phyloP scores from a whole-genome alignment of 306 rosid genomes.

The Alnus rubra region DNA sequence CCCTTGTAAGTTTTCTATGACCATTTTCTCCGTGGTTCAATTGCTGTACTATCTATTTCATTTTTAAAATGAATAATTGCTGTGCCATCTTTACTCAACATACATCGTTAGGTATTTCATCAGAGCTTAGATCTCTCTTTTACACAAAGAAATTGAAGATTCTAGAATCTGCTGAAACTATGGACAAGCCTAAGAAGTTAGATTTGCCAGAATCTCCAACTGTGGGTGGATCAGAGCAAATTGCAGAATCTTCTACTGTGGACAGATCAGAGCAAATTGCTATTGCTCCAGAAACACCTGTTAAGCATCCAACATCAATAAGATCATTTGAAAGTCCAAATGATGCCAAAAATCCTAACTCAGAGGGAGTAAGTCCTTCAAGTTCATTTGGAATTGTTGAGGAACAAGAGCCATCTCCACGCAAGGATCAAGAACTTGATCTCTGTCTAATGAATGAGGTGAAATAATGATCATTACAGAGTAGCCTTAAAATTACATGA shows the following conservation, averaged over 20 bases:
- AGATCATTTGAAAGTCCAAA: constrained; percentile 39
- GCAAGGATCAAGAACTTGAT: constrained; percentile 39
- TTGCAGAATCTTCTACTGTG: constrained; percentile 9
- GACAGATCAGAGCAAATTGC: constrained; percentile 30
- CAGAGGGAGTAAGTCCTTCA: constrained; percentile 31
- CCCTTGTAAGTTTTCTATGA: constrained; percentile 57
- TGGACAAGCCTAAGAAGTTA: constrained; percentile 31
- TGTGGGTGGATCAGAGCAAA: constrained; percentile 22
- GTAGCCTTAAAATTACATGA: constrained; percentile 18
- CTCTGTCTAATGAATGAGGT: constrained; percentile 50
- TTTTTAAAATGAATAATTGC: neutral
- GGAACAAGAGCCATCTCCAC: constrained; percentile 25
- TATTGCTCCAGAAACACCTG: constrained; percentile 66
- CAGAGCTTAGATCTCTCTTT: constrained; percentile 45
- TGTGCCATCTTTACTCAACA: constrained; percentile 30
- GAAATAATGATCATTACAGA: constrained; percentile 21
- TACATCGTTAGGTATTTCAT: constrained; percentile 47
- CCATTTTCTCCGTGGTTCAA: constrained; percentile 6
- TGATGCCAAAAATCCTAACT: constrained; percentile 35
- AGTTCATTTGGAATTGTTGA: constrained; percentile 29
- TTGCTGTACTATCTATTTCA: neutral
- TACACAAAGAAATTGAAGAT: constrained; percentile 39
- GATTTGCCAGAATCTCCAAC: constrained; percentile 23
- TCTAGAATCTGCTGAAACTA: constrained; percentile 24
- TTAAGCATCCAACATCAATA: constrained; percentile 30